Percentiles rank a stretch among this genome's conserved stretches.
Evolutionary conservation across 2,329 filamentous ascomycete genomes (phyloP).

Genomic region (Davidsoniella virescens): DNA sequence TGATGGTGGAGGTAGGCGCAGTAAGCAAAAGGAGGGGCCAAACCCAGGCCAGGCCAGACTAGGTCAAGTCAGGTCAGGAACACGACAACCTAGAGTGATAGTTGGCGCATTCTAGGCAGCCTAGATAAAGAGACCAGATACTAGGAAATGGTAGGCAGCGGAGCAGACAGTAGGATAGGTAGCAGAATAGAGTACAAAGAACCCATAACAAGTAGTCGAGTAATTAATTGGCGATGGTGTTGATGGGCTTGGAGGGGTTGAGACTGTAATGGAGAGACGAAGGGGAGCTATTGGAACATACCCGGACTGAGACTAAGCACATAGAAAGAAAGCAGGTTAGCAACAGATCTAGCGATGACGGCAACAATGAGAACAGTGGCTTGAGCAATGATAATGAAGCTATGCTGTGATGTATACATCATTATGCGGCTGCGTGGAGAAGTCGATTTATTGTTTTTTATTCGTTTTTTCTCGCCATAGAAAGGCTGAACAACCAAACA

Average conservation of each 20-base stretch:
- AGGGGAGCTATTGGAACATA: constrained; percentile 26
- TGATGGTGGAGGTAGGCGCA: background rate
- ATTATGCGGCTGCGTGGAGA: too few relatives aligned
- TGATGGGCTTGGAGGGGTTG: background rate
- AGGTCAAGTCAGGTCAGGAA: background rate
- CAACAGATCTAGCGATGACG: background rate
- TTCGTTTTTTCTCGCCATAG: too few relatives aligned
- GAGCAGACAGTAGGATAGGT: background rate
- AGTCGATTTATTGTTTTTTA: too few relatives aligned
- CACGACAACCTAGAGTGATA: background rate
- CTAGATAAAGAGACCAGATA: background rate
- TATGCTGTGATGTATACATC: too few relatives aligned
- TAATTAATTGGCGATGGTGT: background rate
- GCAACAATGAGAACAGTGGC: too few relatives aligned
- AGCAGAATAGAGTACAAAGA: background rate
- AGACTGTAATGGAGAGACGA: background rate
- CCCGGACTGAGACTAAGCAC: constrained; percentile 49
- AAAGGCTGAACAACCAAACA: too few relatives aligned
- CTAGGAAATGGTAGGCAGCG: background rate
- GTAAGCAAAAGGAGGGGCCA: constrained; percentile 1
- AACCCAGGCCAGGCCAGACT: background rate
- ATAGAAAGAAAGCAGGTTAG: constrained; percentile 14
- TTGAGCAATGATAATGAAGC: too few relatives aligned
- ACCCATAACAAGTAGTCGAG: constrained; percentile 1
- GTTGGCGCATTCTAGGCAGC: too few relatives aligned